Evolutionary conservation across 1,284 basidiomycete genomes (phyloP).

Genomic region (Lentinula novae-zelandiae): DNA sequence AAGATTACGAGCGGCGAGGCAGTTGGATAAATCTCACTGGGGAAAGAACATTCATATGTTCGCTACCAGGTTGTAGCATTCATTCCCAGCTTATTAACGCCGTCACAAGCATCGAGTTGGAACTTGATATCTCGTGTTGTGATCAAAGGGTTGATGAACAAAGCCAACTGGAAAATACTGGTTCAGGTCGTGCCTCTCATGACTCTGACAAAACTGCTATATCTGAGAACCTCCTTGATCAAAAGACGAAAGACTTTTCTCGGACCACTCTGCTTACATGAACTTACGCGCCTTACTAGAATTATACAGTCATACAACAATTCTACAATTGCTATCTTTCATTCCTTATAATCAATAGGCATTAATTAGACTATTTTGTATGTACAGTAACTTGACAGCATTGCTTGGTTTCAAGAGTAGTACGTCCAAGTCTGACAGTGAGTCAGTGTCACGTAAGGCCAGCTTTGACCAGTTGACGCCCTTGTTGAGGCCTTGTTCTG

Average conservation of each 20-base stretch:
- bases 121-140: neutral
- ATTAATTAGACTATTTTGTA: neutral
- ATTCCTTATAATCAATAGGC: neutral
- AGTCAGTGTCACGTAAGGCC: neutral
- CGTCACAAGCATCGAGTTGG: neutral
- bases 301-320: neutral
- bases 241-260: neutral
- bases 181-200: neutral
- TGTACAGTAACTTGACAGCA: no score
- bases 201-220: constrained; percentile 2
- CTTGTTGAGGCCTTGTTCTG: neutral
- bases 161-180: neutral
- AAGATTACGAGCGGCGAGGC: constrained; percentile 43
- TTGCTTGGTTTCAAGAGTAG: no score
- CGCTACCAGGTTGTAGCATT: constrained; percentile 11
- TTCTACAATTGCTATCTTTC: neutral
- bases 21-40: constrained; percentile 41
- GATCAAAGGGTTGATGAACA: neutral
- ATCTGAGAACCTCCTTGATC: neutral
- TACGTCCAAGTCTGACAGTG: no score
- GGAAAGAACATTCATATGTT: constrained; percentile 8
- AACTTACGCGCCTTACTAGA: neutral
- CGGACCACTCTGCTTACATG: neutral
- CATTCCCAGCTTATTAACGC: constrained; percentile 6
- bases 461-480: neutral